Conservation (phyloP, 495 filamentous ascomycete species). For the Xylaria venustula region DNA sequence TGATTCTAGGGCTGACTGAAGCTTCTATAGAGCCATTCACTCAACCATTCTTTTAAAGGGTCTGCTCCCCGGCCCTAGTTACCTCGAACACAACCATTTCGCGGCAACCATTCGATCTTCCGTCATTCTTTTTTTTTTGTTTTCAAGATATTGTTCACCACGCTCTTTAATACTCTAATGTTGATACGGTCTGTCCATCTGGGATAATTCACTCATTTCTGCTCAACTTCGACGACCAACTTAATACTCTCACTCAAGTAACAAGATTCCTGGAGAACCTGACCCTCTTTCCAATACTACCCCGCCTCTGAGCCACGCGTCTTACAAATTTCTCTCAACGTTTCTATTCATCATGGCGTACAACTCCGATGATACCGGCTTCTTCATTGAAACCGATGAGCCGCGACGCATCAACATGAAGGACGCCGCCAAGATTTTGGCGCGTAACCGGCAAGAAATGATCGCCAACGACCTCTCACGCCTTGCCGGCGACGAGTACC, state of each 20-base stretch:
- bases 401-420: slow-evolving; percentile 54
- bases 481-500: slow-evolving; percentile 79
- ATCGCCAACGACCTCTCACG: slow-evolving; percentile 86
- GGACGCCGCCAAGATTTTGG: slow-evolving; percentile 71
- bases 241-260: slow-evolving; percentile 35
- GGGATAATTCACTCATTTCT: slow-evolving; percentile 46
- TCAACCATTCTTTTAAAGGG: slow-evolving; percentile 33
- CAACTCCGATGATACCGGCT: slow-evolving; percentile 59
- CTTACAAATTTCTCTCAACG: slow-evolving; percentile 14
- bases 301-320: slow-evolving; percentile 15
- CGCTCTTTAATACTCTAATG: slow-evolving; percentile 57
- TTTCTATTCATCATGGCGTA: slow-evolving; percentile 68
- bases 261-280: slow-evolving; percentile 53
- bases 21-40: slow-evolving; percentile 27
- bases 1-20: slow-evolving; percentile 29
- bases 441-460: slow-evolving; percentile 73
- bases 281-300: slow-evolving; percentile 39
- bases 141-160: slow-evolving; percentile 44
- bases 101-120: slow-evolving; percentile 41
- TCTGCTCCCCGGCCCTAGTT: slow-evolving; percentile 40
- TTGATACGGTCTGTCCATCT: slow-evolving; percentile 38
- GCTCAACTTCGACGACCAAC: slow-evolving; percentile 40
- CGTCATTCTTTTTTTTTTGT: slow-evolving; percentile 47
- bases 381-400: slow-evolving; percentile 84
- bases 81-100: slow-evolving; percentile 31